Conservation (phyloP, 352 stramenopile species). For the Phytophthora litchii region DNA sequence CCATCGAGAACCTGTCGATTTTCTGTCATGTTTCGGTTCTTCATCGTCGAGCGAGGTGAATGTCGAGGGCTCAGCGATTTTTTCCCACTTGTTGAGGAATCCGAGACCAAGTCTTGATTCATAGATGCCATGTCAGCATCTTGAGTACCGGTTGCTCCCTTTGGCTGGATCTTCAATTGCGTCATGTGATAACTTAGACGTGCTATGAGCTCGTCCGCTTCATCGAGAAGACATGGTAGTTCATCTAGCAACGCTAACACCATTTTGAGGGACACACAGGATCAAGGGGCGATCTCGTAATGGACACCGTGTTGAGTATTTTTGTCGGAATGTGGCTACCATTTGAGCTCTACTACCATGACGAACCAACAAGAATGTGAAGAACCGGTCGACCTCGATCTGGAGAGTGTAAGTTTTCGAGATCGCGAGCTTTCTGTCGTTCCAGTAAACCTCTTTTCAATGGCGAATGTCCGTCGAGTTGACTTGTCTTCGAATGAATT, state of each 20-base stretch:
- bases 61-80: constrained; percentile 3
- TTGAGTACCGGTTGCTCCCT: neutral
- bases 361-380: constrained; percentile 12
- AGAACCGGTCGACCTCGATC: constrained; percentile 28
- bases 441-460: constrained; percentile 54
- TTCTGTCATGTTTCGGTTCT: constrained; percentile 7
- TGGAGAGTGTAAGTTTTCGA: constrained; percentile 46
- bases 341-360: constrained; percentile 11
- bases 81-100: constrained; percentile 6
- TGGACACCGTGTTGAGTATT: constrained; percentile 18
- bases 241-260: constrained; percentile 63
- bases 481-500: constrained; percentile 71
- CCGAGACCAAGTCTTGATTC: constrained; percentile 4
- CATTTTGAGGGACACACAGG: constrained; percentile 32
- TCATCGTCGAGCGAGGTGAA: constrained; percentile 1
- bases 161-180: constrained; percentile 23
- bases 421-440: constrained; percentile 38
- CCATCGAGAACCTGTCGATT: constrained; percentile 14
- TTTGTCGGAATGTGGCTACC: constrained; percentile 7
- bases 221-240: constrained; percentile 61
- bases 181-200: constrained; percentile 48
- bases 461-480: constrained; percentile 55
- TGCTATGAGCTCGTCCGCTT: constrained; percentile 64
- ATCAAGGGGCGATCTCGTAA: neutral
- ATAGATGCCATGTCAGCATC: neutral